A percentile compares a stretch with the other conserved stretches of the same genome.
These are phyloP conservation scores for Senna tora DNA, from an alignment of 306 rosid genomes.

Conservation along the genomic window DNA sequence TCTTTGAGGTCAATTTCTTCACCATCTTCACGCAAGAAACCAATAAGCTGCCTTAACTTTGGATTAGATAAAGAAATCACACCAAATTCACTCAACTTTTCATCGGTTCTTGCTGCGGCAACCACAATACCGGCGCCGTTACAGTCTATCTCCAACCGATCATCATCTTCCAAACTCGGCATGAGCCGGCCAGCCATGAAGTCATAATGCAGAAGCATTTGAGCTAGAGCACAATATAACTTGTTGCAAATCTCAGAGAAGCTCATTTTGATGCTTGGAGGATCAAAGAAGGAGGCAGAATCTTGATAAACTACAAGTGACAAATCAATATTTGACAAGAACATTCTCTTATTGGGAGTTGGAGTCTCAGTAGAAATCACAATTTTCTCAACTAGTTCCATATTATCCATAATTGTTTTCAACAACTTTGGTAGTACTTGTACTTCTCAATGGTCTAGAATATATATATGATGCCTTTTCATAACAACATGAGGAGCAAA, in stretches of 20 bases:
- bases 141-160: constrained; percentile 55
- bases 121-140: constrained; percentile 56
- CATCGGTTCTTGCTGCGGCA: constrained; percentile 44
- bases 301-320: constrained; percentile 61
- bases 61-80: constrained; percentile 46
- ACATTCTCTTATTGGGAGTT: constrained; percentile 38
- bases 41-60: constrained; percentile 44
- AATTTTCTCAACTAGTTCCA: constrained; percentile 53
- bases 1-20: constrained; percentile 40
- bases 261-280: constrained; percentile 42
- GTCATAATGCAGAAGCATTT: constrained; percentile 50
- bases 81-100: constrained; percentile 49
- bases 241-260: constrained; percentile 44
- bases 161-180: constrained; percentile 38
- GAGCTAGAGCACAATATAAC: constrained; percentile 39
- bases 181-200: constrained; percentile 55
- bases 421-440: not conserved
- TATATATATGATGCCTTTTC: constrained; percentile 4
- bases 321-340: constrained; percentile 61
- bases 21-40: constrained; percentile 42
- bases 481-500: constrained; percentile 1
- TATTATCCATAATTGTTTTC: constrained; percentile 28
- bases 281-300: constrained; percentile 57
- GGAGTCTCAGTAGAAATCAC: constrained; percentile 46
- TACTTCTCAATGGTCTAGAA: not conserved